Conservation (phyloP, 768 basidiomycete genomes). For the Sporobolomyces pararoseus region DNA sequence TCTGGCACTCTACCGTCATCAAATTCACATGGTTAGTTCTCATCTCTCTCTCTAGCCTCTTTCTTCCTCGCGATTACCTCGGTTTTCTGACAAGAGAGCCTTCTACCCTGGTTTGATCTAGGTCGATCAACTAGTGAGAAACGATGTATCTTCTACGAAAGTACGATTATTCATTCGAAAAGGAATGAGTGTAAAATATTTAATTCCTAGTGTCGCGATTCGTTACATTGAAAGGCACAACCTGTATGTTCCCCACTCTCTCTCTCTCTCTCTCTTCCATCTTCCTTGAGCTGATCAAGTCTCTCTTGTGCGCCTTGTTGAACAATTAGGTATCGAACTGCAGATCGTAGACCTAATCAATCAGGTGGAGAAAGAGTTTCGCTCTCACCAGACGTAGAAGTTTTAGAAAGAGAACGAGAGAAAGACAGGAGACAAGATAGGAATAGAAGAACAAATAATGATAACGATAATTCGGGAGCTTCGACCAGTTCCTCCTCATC, state of each 20-base stretch:
- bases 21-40: constrained; percentile 51
- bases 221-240: constrained; percentile 87
- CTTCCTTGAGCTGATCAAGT: not conserved
- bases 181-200: constrained; percentile 61
- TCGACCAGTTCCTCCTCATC: not conserved
- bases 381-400: not conserved
- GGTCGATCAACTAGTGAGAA: constrained; percentile 42
- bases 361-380: not conserved
- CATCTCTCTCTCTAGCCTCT: not conserved
- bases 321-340: not conserved
- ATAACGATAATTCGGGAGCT: too few relatives aligned
- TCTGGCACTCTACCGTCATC: constrained; percentile 54
- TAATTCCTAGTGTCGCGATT: constrained; percentile 83
- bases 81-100: too few relatives aligned
- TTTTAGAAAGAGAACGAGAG: not conserved
- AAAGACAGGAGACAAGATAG: constrained; percentile 8
- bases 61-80: too few relatives aligned
- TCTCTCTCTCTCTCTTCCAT: too few relatives aligned
- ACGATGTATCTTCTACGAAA: constrained; percentile 73
- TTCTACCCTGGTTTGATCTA: not conserved
- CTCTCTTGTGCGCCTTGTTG: not conserved
- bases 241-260: constrained; percentile 44
- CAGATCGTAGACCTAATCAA: constrained; percentile 1
- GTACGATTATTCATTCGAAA: constrained; percentile 59
- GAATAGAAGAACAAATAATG: not conserved